Evolutionary conservation across 2,329 filamentous ascomycete species (phyloP).

Genomic region (Aspergillus brunneoviolaceus): DNA sequence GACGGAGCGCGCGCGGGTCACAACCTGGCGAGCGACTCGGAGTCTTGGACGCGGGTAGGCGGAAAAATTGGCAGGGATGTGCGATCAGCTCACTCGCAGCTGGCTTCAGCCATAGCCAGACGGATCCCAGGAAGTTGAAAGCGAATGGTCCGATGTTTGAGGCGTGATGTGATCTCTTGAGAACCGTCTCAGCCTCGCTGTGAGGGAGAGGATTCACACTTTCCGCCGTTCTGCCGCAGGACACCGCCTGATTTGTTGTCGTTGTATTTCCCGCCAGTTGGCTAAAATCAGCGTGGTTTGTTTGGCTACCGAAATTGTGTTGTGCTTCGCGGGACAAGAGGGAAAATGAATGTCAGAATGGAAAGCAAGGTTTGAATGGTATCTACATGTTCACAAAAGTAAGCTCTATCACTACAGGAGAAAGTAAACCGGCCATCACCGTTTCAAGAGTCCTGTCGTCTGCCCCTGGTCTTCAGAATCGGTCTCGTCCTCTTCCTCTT

Average conservation of each 20-base stretch:
- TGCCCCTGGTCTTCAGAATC: conserved; percentile 49
- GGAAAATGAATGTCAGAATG: too few species aligned
- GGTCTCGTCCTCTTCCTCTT: conserved; percentile 39
- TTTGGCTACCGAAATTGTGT: too few species aligned
- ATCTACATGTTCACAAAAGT: not conserved
- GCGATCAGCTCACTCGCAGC: not conserved
- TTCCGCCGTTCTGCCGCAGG: conserved; percentile 8
- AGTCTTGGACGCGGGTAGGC: not conserved
- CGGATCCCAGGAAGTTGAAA: not conserved
- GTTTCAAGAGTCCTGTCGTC: conserved; percentile 16
- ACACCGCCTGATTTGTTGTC: conserved; percentile 10
- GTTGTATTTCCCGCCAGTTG: too few species aligned
- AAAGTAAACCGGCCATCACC: not conserved
- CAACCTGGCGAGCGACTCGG: conserved; percentile 5
- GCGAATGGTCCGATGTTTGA: not conserved
- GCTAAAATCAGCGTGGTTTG: too few species aligned
- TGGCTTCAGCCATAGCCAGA: not conserved
- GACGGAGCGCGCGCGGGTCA: conserved; percentile 1
- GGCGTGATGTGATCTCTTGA: not conserved
- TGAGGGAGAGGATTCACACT: not conserved
- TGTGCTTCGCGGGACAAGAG: too few species aligned
- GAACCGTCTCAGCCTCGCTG: not conserved
- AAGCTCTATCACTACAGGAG: not conserved
- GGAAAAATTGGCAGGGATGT: too few species aligned
- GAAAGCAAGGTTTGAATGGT: not conserved